Evolutionary conservation across 441 rosid species (phyloP), one percentile per base, ranked within the genome.

Genomic region (Kokia cookei): DNA sequence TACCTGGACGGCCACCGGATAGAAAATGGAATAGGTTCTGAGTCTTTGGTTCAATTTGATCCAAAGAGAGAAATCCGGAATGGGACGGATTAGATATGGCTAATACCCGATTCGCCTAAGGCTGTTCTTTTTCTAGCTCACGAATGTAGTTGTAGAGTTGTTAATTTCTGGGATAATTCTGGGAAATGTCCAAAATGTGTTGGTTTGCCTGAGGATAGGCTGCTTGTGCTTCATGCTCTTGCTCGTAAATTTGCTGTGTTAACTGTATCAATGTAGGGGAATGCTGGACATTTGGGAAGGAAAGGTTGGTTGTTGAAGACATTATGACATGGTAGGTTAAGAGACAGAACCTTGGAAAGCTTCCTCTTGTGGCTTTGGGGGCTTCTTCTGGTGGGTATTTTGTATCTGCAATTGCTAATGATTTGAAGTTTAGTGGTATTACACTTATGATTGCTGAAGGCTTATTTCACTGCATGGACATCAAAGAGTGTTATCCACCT

Each of bases 371-470:
- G 57, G 96, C 90, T 58, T 81, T 93, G 75, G 99, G 99, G 19
- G 99, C 99, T 73, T 93, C 99, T 13, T 95, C 99, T 48, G 97
- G 98, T 80, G 97, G 97, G 3, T 82, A 90, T 83, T 95, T 95
- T 79, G 87, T 91, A 62, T 93, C 99, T 63, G 88, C 89, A 11
- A 88, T 95, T 13, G 95, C 97, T 26, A 75, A 73, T 5, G 73
- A 58, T 32, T 58, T 93, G 80, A 81, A 75, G 82, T 95, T 93
- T 29, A 88, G 88, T 77, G 87, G 97, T 80, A 79, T 93, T 45
- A 76, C 86, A 24, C 83, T 95, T 75, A 95, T 95, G 99, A 89
- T 95, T 62, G 92, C 97, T 0, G 97, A 87, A 84, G 99, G 97
- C 27, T 35, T 86, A 19, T 92, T 91, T 67, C 89, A 87, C 76